Base-by-base conservation (phyloP, 768 basidiomycete genomes). In the Naganishia antarctica region DNA sequence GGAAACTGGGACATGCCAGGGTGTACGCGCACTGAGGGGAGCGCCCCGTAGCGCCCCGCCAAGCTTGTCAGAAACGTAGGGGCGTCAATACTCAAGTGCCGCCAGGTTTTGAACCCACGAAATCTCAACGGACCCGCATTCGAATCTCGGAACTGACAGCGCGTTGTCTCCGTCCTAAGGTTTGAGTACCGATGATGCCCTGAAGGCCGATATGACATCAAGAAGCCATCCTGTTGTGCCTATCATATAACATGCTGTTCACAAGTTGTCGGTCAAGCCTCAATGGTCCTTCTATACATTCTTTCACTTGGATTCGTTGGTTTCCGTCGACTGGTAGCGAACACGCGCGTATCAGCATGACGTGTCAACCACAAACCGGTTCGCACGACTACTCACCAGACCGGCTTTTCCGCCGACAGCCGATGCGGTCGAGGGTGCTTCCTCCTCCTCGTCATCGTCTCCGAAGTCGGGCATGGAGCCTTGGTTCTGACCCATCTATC, bases 401-500 rank as follows among this genome's bases (percentile, higher is more conserved):
- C 25, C 47, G 28, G 47, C 47, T 8, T 12, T 25, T 23, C 47
- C 47, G 5, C 25, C 47, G 8, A 18, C 47, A 49, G 47, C 53
- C 23, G 53, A 34, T 23, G 23, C 53, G 5, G 53, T 26, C 8
- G 53, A 15, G n/a, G 53, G 31, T 23, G 53, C 69, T 25, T 70
- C 71, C 4, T 53, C 68, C 18, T 68, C 73, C 26, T 64, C 73
- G 37, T 70, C 75, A 25, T 60, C 69, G 37, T 63, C 67, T 5
- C 58, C 71, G 18, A 61, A 61, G 26, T 69, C 74, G 18, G 34
- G 61, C 75, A 50, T 68, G 71, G 47, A 70, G 21, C 73, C 69
- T 18, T 59, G 66, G 16, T 44, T 37, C 13, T 64, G 65, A 59
- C 68, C 65, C 71, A 73, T 73, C 58, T 70, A 16, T 13, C 16